Evolutionary conservation across 306 rosid genomes (phyloP).

Genomic region (Biancaea sappan): DNA sequence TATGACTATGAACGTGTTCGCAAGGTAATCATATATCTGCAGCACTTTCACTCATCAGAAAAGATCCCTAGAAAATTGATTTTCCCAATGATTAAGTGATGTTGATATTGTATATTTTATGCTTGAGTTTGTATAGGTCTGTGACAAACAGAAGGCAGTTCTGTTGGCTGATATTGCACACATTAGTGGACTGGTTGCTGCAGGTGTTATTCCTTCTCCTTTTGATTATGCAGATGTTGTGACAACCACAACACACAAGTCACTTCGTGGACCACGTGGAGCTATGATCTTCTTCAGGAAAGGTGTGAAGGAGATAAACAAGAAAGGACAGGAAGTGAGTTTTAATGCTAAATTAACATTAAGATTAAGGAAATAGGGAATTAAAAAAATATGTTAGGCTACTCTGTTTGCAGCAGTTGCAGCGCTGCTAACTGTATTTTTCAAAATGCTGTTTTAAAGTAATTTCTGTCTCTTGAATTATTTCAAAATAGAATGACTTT

Average conservation of each 20-base stretch:
- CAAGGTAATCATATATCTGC: slow-evolving; percentile 57
- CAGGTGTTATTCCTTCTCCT: slow-evolving; percentile 96
- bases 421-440: not conserved
- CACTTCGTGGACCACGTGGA: slow-evolving; percentile 98
- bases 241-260: slow-evolving; percentile 93
- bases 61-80: slow-evolving; percentile 3
- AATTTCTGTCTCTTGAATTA: slow-evolving; percentile 24
- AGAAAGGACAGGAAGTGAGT: slow-evolving; percentile 93
- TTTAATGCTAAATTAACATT: slow-evolving; percentile 20
- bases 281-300: slow-evolving; percentile 96
- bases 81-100: slow-evolving; percentile 14
- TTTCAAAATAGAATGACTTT: slow-evolving; percentile 30
- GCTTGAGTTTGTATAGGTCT: slow-evolving; percentile 58
- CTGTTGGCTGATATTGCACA: slow-evolving; percentile 99
- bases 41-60: not conserved
- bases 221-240: slow-evolving; percentile 97
- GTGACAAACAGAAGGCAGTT: slow-evolving; percentile 91
- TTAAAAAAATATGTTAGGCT: not conserved
- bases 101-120: slow-evolving; percentile 15
- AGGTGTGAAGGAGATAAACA: slow-evolving; percentile 86
- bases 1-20: slow-evolving; percentile 93
- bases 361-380: not conserved
- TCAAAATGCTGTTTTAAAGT: slow-evolving; percentile 12
- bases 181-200: slow-evolving; percentile 97
- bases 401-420: not conserved